phyloP scores from a whole-genome alignment of 345 rosid genomes.

The Jatropha curcas region DNA sequence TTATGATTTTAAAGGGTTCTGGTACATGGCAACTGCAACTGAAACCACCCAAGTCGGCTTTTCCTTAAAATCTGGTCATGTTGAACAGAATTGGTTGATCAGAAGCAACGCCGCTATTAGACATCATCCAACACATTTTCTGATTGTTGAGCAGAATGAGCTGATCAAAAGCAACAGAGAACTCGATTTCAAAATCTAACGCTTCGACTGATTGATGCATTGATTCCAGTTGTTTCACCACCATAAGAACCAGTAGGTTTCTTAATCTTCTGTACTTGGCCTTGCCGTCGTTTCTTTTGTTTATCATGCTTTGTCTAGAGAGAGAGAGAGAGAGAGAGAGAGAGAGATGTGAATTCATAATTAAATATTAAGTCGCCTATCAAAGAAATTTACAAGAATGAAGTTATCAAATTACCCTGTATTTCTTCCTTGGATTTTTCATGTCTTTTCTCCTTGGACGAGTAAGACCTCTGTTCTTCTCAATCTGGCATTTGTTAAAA shows the following conservation, averaged over 20 bases:
- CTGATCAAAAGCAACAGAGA: not conserved
- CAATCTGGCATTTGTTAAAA: constrained; percentile 45
- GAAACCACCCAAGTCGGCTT: not conserved
- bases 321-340: not conserved
- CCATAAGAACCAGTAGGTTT: constrained; percentile 55
- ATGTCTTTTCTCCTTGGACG: constrained; percentile 54
- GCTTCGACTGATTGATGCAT: constrained; percentile 61
- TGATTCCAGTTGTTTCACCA: constrained; percentile 74
- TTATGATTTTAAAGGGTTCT: not conserved
- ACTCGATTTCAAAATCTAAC: constrained; percentile 34
- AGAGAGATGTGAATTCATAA: not conserved
- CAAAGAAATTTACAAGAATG: not conserved
- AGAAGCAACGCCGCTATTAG: not conserved
- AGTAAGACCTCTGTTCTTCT: constrained; percentile 69
- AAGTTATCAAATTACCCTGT: constrained; percentile 46
- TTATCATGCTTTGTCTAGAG: constrained; percentile 51
- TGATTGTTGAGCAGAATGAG: not conserved
- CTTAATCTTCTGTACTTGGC: constrained; percentile 60
- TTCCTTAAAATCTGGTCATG: not conserved
- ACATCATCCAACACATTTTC: not conserved
- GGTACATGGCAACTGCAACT: not conserved
- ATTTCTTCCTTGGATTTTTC: constrained; percentile 86
- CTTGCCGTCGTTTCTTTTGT: constrained; percentile 44
- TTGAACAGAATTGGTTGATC: not conserved
- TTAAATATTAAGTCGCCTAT: not conserved